Conservation (phyloP, 345 rosid species). For the Hypericum perforatum region DNA sequence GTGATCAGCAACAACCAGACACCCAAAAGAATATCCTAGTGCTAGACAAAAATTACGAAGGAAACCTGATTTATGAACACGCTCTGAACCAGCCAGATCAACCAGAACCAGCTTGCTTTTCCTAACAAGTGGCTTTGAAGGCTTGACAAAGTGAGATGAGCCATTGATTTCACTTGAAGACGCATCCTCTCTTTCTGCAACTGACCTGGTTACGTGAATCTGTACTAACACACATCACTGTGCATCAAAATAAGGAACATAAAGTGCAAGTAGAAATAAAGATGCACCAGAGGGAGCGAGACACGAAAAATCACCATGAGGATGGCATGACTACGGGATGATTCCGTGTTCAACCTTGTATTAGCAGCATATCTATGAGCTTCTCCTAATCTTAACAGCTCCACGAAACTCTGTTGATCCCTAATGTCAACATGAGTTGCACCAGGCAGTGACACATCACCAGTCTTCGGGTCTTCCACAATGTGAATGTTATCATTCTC, state of each 20-base stretch:
- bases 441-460: constrained; percentile 28
- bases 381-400: constrained; percentile 27
- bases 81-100: constrained; percentile 31
- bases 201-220: constrained; percentile 22
- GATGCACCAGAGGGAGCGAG: neutral
- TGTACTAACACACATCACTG: constrained; percentile 6
- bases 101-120: constrained; percentile 28
- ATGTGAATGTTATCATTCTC: constrained; percentile 23
- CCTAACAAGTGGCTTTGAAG: constrained; percentile 22
- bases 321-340: constrained; percentile 29
- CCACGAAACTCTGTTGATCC: constrained; percentile 21
- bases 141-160: constrained; percentile 24
- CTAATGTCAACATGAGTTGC: constrained; percentile 24
- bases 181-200: constrained; percentile 16
- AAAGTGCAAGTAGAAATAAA: neutral
- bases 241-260: neutral
- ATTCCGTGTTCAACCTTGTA: constrained; percentile 26
- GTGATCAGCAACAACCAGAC: too few relatives aligned
- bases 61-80: constrained; percentile 26
- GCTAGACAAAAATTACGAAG: neutral
- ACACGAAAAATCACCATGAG: constrained; percentile 18
- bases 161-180: constrained; percentile 10
- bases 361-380: constrained; percentile 27
- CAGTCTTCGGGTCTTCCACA: constrained; percentile 26
- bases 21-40: neutral